These are phyloP conservation scores for Elsinoe ampelina DNA, from an alignment of 2,329 filamentous ascomycete genomes.

Conservation along the genomic window DNA sequence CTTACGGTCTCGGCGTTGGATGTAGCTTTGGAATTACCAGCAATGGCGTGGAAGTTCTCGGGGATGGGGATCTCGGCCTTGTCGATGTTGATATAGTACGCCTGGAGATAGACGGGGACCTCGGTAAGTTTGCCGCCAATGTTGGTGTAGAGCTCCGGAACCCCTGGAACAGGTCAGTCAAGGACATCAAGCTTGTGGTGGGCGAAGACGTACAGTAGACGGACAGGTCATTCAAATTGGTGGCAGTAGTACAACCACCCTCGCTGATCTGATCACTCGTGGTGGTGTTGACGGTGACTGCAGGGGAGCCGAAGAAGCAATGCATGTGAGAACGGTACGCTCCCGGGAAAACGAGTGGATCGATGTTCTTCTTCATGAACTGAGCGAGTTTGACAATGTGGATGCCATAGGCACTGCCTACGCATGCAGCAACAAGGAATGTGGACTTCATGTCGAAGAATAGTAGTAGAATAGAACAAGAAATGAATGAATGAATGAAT, in stretches of 20 bases:
- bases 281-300: slow-evolving; percentile 31
- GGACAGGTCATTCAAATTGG: slow-evolving; percentile 41
- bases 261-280: slow-evolving; percentile 31
- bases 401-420: slow-evolving; percentile 25
- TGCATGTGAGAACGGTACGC: slow-evolving; percentile 36
- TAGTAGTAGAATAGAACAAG: neutral
- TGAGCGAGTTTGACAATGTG: slow-evolving; percentile 24
- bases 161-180: slow-evolving; percentile 23
- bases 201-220: slow-evolving; percentile 28
- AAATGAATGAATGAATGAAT: no score
- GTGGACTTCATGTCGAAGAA: neutral
- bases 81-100: slow-evolving; percentile 39
- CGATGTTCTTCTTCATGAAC: slow-evolving; percentile 40
- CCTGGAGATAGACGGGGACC: slow-evolving; percentile 34
- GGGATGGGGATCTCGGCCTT: slow-evolving; percentile 37
- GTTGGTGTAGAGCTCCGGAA: slow-evolving; percentile 35
- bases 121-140: slow-evolving; percentile 41
- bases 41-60: slow-evolving; percentile 35
- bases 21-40: slow-evolving; percentile 32
- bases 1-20: slow-evolving; percentile 20
- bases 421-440: slow-evolving; percentile 16
- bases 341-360: slow-evolving; percentile 36
- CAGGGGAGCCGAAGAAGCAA: slow-evolving; percentile 38
- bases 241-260: slow-evolving; percentile 35
- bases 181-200: neutral